These are phyloP conservation scores for Vitellaria paradoxa DNA, from an alignment of 179 eudicot genomes.

Conservation along the genomic window DNA sequence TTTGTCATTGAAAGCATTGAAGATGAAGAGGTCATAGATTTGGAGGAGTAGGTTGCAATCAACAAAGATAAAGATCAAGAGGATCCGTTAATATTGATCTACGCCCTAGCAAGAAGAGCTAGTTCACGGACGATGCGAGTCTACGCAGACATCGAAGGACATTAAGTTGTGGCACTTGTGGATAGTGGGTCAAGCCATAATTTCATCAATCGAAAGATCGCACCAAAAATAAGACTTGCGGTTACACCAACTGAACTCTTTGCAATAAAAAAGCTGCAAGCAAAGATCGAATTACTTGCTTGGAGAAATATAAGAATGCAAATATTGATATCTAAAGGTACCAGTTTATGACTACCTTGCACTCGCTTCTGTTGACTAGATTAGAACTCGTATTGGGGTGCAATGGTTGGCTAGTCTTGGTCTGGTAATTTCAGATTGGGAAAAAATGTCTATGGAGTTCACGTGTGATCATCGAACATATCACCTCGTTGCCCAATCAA, in stretches of 20 bases:
- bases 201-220: not conserved
- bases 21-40: not conserved
- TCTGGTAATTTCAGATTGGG: too few relatives aligned
- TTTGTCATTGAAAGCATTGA: not conserved
- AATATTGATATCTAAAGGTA: not conserved
- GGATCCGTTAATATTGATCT: not conserved
- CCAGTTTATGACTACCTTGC: not conserved
- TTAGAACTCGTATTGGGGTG: not conserved
- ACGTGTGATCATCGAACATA: too few relatives aligned
- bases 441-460: too few relatives aligned
- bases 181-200: not conserved
- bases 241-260: not conserved
- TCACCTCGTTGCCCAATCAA: too few relatives aligned
- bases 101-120: not conserved
- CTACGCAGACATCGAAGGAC: not conserved
- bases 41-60: not conserved
- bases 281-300: not conserved
- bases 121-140: not conserved
- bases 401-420: too few relatives aligned
- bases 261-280: not conserved
- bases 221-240: not conserved
- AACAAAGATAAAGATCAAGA: too few relatives aligned
- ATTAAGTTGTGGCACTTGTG: not conserved
- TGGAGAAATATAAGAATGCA: not conserved
- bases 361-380: not conserved